Conservation (phyloP, 768 basidiomycete genomes). For the Cantharellus cinnabarinus region DNA sequence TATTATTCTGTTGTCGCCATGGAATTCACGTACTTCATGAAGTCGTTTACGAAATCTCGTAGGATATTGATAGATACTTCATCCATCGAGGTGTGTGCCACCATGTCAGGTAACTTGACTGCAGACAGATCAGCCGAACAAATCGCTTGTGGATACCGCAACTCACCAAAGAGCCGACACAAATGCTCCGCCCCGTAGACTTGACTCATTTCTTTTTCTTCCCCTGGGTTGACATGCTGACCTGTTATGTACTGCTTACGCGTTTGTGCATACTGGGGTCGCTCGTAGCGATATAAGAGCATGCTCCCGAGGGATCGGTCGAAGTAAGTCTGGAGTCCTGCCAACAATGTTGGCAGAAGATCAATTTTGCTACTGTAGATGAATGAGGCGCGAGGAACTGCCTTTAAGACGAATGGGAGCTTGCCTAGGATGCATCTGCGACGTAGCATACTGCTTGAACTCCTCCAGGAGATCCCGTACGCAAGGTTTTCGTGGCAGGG, state of each 20-base stretch:
- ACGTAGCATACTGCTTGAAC: constrained; percentile 45
- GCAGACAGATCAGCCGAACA: constrained; percentile 4
- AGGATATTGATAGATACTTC: constrained; percentile 64
- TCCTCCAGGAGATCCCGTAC: constrained; percentile 59
- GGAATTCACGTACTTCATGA: constrained; percentile 40
- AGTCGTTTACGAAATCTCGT: constrained; percentile 74
- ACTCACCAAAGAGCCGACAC: constrained; percentile 65
- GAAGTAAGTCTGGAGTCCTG: constrained; percentile 80
- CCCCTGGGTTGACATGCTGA: constrained; percentile 38
- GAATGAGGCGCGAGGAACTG: background rate
- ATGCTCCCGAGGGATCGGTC: constrained; percentile 79
- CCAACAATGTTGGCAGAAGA: constrained; percentile 59
- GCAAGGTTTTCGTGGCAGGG: constrained; percentile 59
- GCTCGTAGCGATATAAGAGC: constrained; percentile 84
- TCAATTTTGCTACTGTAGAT: background rate
- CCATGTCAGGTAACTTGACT: constrained; percentile 88
- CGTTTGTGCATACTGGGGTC: constrained; percentile 75
- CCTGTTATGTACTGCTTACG: constrained; percentile 57
- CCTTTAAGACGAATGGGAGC: background rate
- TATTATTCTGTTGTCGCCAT: background rate
- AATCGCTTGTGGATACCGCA: background rate
- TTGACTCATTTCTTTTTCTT: constrained; percentile 71
- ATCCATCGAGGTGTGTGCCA: constrained; percentile 78
- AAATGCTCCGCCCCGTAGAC: constrained; percentile 93
- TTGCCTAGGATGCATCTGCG: constrained; percentile 13